phyloP scores from a whole-genome alignment of 2,329 filamentous ascomycete genomes.

The Trichoderma endophyticum region DNA sequence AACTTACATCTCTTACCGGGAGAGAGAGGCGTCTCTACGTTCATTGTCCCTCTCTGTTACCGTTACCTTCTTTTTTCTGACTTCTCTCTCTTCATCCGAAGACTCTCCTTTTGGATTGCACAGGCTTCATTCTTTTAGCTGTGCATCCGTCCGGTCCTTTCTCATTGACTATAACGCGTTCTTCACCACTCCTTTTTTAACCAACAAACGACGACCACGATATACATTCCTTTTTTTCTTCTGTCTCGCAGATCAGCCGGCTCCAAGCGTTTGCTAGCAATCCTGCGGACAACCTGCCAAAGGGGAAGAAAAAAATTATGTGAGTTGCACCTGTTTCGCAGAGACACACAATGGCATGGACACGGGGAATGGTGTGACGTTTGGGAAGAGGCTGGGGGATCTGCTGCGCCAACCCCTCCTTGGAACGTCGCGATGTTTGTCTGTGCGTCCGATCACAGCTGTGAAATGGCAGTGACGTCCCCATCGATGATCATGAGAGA shows the following conservation, averaged over 20 bases:
- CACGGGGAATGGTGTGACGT: constrained; percentile 16
- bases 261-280: background rate
- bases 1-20: background rate
- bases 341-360: constrained; percentile 14
- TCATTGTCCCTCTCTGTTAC: constrained; percentile 23
- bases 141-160: constrained; percentile 37
- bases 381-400: constrained; percentile 4
- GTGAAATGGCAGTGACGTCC: background rate
- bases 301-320: background rate
- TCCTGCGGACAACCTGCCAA: background rate
- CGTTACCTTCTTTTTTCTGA: constrained; percentile 19
- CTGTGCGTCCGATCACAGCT: background rate
- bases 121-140: constrained; percentile 33
- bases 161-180: constrained; percentile 17
- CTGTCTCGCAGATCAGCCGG: background rate
- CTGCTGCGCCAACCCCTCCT: constrained; percentile 15
- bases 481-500: background rate
- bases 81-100: constrained; percentile 6
- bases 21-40: constrained; percentile 16
- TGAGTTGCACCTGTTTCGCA: constrained; percentile 18
- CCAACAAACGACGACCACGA: constrained; percentile 1
- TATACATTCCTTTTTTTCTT: constrained; percentile 5
- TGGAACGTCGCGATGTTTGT: constrained; percentile 13
- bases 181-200: constrained; percentile 12
- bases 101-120: constrained; percentile 28